Conservation (phyloP, 495 filamentous ascomycete species). For the Penicillium cosmopolitanum region DNA sequence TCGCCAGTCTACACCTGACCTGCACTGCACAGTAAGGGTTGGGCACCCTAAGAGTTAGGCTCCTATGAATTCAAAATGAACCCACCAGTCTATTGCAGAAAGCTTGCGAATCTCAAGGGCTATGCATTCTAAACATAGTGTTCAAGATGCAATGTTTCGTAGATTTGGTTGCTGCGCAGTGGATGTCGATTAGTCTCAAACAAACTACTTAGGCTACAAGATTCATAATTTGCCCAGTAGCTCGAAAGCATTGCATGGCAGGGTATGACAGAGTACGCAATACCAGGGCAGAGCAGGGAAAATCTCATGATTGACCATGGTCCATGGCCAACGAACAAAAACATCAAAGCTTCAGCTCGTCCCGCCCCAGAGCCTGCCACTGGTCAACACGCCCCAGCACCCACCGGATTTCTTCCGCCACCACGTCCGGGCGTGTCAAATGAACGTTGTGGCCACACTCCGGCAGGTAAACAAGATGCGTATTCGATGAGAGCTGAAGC, state of each 20-base stretch:
- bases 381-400: slow-evolving; percentile 42
- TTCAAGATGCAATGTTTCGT: background rate
- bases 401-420: slow-evolving; percentile 52
- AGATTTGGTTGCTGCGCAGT: slow-evolving; percentile 11
- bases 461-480: slow-evolving; percentile 40
- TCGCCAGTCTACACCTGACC: background rate
- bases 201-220: slow-evolving; percentile 8
- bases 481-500: slow-evolving; percentile 40
- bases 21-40: background rate
- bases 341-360: slow-evolving; percentile 12
- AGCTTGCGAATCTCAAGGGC: slow-evolving; percentile 15
- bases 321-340: background rate
- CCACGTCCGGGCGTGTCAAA: slow-evolving; percentile 48
- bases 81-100: background rate
- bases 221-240: background rate
- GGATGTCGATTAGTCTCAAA: slow-evolving; percentile 7
- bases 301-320: background rate
- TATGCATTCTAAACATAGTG: slow-evolving; percentile 15
- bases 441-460: slow-evolving; percentile 57
- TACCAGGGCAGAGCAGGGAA: background rate
- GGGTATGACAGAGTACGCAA: background rate
- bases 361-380: slow-evolving; percentile 7
- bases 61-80: background rate
- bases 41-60: background rate
- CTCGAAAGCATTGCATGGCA: background rate